Conservation (phyloP, 257 asterid species). For the Scutellaria barbata region DNA sequence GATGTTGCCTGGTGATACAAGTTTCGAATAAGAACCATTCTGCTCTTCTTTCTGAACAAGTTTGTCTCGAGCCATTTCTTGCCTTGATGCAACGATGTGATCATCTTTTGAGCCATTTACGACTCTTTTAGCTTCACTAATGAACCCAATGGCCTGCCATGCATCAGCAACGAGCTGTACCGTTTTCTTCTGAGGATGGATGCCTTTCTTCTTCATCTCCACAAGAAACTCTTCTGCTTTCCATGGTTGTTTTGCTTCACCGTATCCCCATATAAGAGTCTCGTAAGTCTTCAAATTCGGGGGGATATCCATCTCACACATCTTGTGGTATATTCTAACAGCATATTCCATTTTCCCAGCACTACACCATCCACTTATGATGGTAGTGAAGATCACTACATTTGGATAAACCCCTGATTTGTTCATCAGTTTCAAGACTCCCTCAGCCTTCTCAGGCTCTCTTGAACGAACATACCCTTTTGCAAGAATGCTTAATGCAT, state of each 20-base stretch:
- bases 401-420: constrained; percentile 67
- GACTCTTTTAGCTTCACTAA: constrained; percentile 65
- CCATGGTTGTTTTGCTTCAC: constrained; percentile 92
- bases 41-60: constrained; percentile 37
- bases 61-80: constrained; percentile 30
- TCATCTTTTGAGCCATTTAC: constrained; percentile 36
- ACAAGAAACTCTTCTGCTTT: constrained; percentile 78
- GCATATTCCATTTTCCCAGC: constrained; percentile 80
- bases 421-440: constrained; percentile 58
- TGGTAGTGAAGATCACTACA: constrained; percentile 84
- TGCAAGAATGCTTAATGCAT: constrained; percentile 89
- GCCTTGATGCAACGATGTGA: constrained; percentile 7
- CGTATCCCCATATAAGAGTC: constrained; percentile 94
- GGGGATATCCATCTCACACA: constrained; percentile 64
- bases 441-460: constrained; percentile 76
- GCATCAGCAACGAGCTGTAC: constrained; percentile 87
- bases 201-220: constrained; percentile 62
- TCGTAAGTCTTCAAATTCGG: constrained; percentile 85
- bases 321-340: constrained; percentile 53
- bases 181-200: constrained; percentile 59
- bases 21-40: constrained; percentile 42
- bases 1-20: constrained; percentile 23
- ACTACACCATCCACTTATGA: constrained; percentile 98
- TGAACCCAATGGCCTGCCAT: constrained; percentile 81
- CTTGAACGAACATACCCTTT: constrained; percentile 90